Percentiles rank a stretch among this genome's conserved stretches.
phyloP scores from a whole-genome alignment of 2,329 filamentous ascomycete species.

The Zalaria obscura region DNA sequence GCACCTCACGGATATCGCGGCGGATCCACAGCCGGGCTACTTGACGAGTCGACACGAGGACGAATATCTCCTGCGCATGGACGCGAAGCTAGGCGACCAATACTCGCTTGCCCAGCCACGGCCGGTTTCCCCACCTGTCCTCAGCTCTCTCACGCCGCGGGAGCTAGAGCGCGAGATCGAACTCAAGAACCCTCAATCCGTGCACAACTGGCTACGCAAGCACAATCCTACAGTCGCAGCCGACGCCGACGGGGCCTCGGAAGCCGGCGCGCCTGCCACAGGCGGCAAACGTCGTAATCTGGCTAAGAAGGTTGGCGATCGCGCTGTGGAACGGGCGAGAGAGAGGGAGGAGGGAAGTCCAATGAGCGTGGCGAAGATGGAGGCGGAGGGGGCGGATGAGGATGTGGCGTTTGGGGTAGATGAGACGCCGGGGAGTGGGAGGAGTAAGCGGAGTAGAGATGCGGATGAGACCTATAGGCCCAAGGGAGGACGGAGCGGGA shows the following conservation, averaged over 20 bases:
- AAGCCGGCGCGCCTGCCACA: constrained; percentile 60
- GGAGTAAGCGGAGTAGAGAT: constrained; percentile 20
- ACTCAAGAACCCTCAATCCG: constrained; percentile 71
- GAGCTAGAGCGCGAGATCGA: constrained; percentile 34
- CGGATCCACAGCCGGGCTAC: constrained; percentile 48
- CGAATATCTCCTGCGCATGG: constrained; percentile 55
- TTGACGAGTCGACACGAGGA: constrained; percentile 58
- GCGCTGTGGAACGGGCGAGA: constrained; percentile 18
- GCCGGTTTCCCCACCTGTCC: constrained; percentile 28
- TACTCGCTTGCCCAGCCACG: constrained; percentile 21
- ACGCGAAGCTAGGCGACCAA: constrained; percentile 35
- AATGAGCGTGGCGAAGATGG: constrained; percentile 16
- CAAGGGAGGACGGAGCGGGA: constrained; percentile 32
- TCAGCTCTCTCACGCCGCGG: constrained; percentile 28
- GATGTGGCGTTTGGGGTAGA: constrained; percentile 17
- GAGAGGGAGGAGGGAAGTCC: constrained; percentile 15
- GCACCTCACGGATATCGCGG: constrained; percentile 29
- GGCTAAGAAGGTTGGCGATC: constrained; percentile 21
- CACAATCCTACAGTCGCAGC: constrained; percentile 8
- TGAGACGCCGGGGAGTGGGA: constrained; percentile 15
- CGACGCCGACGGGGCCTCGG: constrained; percentile 10
- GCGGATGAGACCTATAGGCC: constrained; percentile 31
- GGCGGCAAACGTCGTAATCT: constrained; percentile 31
- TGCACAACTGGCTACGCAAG: constrained; percentile 74
- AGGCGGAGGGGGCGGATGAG: constrained; percentile 25